Evolutionary conservation across 768 basidiomycete species (phyloP).

Genomic region (Mycena belliarum): DNA sequence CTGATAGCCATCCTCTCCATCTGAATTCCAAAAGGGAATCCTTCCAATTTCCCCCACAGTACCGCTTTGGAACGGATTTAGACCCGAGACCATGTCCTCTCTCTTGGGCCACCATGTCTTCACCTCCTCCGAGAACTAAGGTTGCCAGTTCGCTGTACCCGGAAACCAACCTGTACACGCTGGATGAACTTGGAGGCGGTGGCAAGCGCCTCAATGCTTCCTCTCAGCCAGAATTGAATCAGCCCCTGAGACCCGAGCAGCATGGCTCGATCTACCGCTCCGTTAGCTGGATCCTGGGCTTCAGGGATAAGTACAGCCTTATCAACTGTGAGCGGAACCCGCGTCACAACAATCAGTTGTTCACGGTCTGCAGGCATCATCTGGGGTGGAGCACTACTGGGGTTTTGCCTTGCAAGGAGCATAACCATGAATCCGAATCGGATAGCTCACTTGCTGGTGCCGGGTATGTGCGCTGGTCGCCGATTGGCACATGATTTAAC

Average conservation of each 20-base stretch:
- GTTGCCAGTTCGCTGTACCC: background rate
- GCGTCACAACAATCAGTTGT: background rate
- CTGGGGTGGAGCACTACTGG: slow-evolving; percentile 29
- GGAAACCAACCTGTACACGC: background rate
- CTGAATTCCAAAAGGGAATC: background rate
- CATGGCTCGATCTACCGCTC: slow-evolving; percentile 20
- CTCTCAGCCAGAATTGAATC: background rate
- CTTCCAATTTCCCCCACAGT: background rate
- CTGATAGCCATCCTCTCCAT: no score
- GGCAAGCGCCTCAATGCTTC: background rate
- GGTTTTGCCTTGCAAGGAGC: slow-evolving; percentile 26
- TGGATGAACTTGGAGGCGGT: no score
- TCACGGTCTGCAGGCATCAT: slow-evolving; percentile 19
- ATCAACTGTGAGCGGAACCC: slow-evolving; percentile 18
- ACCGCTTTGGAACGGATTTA: background rate
- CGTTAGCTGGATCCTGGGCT: slow-evolving; percentile 29
- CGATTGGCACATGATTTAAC: no score
- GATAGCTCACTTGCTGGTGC: background rate
- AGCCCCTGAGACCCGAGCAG: background rate
- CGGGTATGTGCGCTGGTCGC: no score
- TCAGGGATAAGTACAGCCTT: slow-evolving; percentile 26
- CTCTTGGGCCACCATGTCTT: slow-evolving; percentile 6
- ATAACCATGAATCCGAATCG: slow-evolving; percentile 20
- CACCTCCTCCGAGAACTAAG: background rate
- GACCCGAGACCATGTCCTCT: no score